Base-by-base conservation (phyloP, 192 early-diverging fungal genomes). In the Podila verticillata region DNA sequence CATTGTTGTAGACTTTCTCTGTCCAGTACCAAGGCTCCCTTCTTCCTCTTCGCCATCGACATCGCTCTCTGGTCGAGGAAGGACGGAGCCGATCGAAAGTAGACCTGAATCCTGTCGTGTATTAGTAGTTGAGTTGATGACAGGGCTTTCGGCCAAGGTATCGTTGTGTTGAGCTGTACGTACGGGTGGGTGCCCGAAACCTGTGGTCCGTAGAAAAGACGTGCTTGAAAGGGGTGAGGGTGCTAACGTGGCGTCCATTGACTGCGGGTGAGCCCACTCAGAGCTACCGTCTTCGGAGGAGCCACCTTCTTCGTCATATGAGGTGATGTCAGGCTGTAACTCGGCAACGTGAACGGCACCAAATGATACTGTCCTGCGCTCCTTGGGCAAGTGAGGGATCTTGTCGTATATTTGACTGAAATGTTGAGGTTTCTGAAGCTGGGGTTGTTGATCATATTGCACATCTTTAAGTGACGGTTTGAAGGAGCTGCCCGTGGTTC, bases 291-390 rank as follows among this genome's bases (percentile, higher is more conserved):
- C 77, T 26, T 80, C 77, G 0, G 77, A 80, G 8, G 77, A 80
- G 10, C 61, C 64, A 9, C 68, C 74, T 48, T 75, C 74, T 31
- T 80, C 77, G 51, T 80, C 77, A 28, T 80, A 80, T 3, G 77
- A 80, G 31, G 71, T 70, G 15, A 80, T 28, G 24, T 80, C 77
- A 2, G 77, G 77, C 48, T 72, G 48, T 0, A 80, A 58, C 36
- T 80, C 77, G 2, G 77, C 77, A 0, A 80, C 77, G 24, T 80
- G 77, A 22, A 80, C 77, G 34, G 77, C 77, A 15, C 77, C 77
- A 65, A 80, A 80, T 3, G 77, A 80, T 15, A 80, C 77, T 19
- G 77, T 80, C 26, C 77, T 54, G 47, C 65, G 66, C 47, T 80
- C 77, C 54, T 80, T 80, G 29, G 77, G 77, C 2, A 70, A 72